Percentiles rank a stretch among this genome's conserved stretches.
These are phyloP conservation scores for Brassica napus DNA, from an alignment of 345 rosid genomes.

Conservation along the genomic window Da-Ae NC_063440.1:12600001-12600500, in stretches of 20 bases:
- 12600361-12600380: background rate
- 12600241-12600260: slow-evolving; percentile 22
- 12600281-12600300: background rate
- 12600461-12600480: background rate
- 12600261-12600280: background rate
- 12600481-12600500: background rate
- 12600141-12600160: slow-evolving; percentile 24
- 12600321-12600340: background rate
- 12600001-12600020: slow-evolving; percentile 38
- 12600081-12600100: slow-evolving; percentile 4
- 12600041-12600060: slow-evolving; percentile 10
- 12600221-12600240: background rate
- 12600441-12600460: background rate
- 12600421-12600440: background rate
- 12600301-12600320: background rate
- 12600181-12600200: slow-evolving; percentile 29
- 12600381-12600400: background rate
- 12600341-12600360: background rate
- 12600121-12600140: slow-evolving; percentile 23
- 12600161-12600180: slow-evolving; percentile 21
- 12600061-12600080: background rate
- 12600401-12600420: background rate
- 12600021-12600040: slow-evolving; percentile 33
- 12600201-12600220: slow-evolving; percentile 29
- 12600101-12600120: background rate